Base-by-base conservation (phyloP, 805 yeast genomes). In the Hanseniaspora valbyensis region DNA sequence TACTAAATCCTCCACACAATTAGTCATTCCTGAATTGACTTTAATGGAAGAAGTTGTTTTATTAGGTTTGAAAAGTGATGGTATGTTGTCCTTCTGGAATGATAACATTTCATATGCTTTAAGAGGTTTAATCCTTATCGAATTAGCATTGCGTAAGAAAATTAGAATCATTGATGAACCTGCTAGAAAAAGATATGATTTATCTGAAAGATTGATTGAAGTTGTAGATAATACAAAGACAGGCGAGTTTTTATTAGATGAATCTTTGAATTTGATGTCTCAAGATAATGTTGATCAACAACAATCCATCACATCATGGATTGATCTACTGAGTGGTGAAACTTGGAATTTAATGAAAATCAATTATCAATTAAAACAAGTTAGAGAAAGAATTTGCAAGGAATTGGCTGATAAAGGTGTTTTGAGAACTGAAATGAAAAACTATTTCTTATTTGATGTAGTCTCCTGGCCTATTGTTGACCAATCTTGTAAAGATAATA, bases 391-490 rank as follows among this genome's bases (percentile, higher is more conserved):
- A 58, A 73, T 92, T 56, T 95, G 96, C 50, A 92, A 92, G 67
- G 98, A 98, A 0, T 73, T 92, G 49, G 98, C 94, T 34, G 98
- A 92, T 66, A 92, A 92, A 69, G 97, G 98, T 21, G 81, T 92
- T 42, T 74, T 94, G 61, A 81, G 96, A 69, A 92, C 98, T 7
- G 98, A 92, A 67, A 79, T 95, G 66, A 87, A 89, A 64, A 92
- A 87, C 69, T 92, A 92, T 64, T 78, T 92, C 60, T 70, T 92
- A 49, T 92, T 92, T 59, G 98, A 92, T 66, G 92, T 92, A 96
- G 95, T 98, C 28, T 92, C 98, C 8, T 98, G 94, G 66, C 98
- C 98, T 7, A 77, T 92, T 13, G 82, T 89, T 29, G 98, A 92
- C 66, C 75, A 82, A 40, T 70, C 78, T 56, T 80, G 95, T 44